Evolutionary conservation across 192 early-diverging fungal genomes (phyloP).

Genomic region (Paraglomus brasilianum): DNA sequence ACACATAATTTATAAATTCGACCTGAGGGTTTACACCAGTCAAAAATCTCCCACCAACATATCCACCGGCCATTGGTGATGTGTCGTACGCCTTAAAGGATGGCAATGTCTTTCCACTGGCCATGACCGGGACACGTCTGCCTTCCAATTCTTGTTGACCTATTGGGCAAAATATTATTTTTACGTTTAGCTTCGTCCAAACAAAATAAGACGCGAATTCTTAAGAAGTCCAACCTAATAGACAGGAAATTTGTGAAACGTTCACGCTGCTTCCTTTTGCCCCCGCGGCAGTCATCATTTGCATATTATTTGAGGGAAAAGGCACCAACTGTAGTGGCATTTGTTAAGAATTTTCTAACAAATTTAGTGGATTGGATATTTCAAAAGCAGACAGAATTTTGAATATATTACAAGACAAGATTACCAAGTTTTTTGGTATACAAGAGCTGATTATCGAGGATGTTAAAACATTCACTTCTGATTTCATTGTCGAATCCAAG

Average conservation of each 20-base stretch:
- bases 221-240: slow-evolving; percentile 57
- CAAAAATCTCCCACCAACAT: slow-evolving; percentile 95
- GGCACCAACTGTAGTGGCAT: slow-evolving; percentile 45
- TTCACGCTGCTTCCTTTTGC: slow-evolving; percentile 97
- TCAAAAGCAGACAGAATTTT: neutral
- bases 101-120: slow-evolving; percentile 94
- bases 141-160: slow-evolving; percentile 98
- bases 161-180: no score
- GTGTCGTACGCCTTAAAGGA: slow-evolving; percentile 91
- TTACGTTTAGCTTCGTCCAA: no score
- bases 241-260: slow-evolving; percentile 95
- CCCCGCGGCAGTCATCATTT: slow-evolving; percentile 97
- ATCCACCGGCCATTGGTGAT: slow-evolving; percentile 92
- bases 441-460: slow-evolving; percentile 73
- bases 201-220: no score
- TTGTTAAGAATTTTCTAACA: neutral
- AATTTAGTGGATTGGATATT: neutral
- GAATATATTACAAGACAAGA: neutral
- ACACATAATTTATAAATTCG: slow-evolving; percentile 28
- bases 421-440: slow-evolving; percentile 67
- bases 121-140: slow-evolving; percentile 95
- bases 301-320: slow-evolving; percentile 99
- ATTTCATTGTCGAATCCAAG: slow-evolving; percentile 86
- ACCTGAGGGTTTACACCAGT: slow-evolving; percentile 96
- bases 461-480: slow-evolving; percentile 78